phyloP scores from a whole-genome alignment of 2,329 filamentous ascomycete genomes.

The Alternaria sp. region DNA sequence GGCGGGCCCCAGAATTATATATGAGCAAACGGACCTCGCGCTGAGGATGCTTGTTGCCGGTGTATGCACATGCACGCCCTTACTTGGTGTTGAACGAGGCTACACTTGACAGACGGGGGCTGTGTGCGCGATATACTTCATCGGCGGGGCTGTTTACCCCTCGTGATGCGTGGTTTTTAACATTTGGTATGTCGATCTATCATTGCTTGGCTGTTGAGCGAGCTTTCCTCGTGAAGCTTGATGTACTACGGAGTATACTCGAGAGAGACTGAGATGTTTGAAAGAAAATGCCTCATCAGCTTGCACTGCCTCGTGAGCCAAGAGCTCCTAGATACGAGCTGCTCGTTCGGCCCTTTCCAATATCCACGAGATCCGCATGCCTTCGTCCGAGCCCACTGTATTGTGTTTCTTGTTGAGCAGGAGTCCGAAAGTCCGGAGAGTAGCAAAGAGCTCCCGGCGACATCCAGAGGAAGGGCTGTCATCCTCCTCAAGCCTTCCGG shows the following conservation, averaged over 20 bases:
- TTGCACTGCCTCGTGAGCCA: conserved; percentile 10
- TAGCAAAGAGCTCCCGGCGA: neutral
- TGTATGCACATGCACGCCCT: neutral
- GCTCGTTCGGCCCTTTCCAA: neutral
- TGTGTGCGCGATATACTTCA: neutral
- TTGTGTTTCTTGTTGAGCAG: neutral
- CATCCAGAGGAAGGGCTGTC: neutral
- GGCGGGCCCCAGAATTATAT: neutral
- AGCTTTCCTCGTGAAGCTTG: neutral
- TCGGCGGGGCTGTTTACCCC: neutral
- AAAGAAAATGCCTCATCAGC: conserved; percentile 5
- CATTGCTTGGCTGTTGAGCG: conserved; percentile 4
- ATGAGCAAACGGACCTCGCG: neutral
- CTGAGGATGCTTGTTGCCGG: neutral
- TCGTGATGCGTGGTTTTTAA: conserved; percentile 12
- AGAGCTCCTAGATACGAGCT: neutral
- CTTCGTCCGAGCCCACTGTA: neutral
- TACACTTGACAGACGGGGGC: neutral
- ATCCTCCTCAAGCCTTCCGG: neutral
- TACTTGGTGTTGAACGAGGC: neutral
- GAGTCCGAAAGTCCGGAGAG: neutral
- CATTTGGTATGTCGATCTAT: conserved; percentile 1
- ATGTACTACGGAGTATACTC: neutral
- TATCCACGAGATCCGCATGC: neutral
- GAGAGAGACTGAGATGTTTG: neutral